Evolutionary conservation across 73 alveolate genomes (phyloP).

Genomic region (Stentor coeruleus): DNA sequence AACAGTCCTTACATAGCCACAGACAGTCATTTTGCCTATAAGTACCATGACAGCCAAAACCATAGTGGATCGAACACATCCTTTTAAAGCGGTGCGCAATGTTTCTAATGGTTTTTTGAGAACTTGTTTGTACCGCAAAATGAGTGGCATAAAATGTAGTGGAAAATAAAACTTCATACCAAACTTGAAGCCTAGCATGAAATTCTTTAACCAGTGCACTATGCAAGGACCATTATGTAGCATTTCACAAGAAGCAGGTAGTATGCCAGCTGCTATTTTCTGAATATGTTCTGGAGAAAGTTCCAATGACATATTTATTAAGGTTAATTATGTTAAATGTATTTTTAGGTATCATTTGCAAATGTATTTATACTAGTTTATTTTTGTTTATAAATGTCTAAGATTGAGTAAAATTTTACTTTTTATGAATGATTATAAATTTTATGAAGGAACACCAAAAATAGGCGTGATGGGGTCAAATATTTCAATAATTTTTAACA

Average conservation of each 20-base stretch:
- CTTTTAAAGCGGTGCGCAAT: neutral
- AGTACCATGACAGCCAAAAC: neutral
- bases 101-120: neutral
- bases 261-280: neutral
- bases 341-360: no score
- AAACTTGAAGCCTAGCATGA: neutral
- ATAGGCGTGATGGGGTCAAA: no score
- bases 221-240: neutral
- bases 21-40: neutral
- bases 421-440: no score
- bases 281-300: neutral
- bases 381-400: no score
- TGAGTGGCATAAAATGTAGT: neutral
- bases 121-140: neutral
- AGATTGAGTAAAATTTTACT: no score
- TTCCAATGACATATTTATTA: neutral
- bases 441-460: no score
- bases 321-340: no score
- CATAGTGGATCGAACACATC: neutral
- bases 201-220: neutral
- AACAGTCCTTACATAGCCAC: neutral
- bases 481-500: no score
- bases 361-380: no score
- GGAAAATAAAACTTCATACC: slow-evolving; percentile 17
- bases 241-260: neutral